These are phyloP conservation scores for Aureobasidium vineae DNA, from an alignment of 2,329 filamentous ascomycete genomes.

Conservation along the genomic window DNA sequence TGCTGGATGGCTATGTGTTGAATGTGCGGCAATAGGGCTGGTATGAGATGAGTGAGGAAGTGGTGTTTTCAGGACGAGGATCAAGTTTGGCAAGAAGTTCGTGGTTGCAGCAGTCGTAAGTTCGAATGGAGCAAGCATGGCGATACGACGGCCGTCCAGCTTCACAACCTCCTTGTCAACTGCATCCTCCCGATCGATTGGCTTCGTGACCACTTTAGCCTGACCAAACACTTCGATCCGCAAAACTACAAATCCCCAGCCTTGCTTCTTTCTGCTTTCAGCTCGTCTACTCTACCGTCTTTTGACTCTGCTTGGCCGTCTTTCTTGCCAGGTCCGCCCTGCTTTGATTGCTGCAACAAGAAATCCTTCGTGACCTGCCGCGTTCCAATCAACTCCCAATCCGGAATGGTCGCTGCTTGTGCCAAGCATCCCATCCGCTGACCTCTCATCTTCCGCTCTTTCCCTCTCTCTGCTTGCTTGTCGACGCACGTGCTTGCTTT, in stretches of 20 bases:
- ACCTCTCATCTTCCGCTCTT: not conserved
- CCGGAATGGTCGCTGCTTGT: not conserved
- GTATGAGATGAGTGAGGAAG: not conserved
- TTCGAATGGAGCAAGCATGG: not conserved
- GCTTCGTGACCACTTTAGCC: conserved; percentile 4
- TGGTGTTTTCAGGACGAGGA: not conserved
- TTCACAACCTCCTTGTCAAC: conserved; percentile 20
- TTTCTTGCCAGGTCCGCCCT: conserved; percentile 1
- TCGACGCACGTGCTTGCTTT: not conserved
- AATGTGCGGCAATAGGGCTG: not conserved
- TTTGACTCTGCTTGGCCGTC: not conserved
- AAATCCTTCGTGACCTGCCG: conserved; percentile 7
- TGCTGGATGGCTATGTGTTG: not conserved
- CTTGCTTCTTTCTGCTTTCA: not conserved
- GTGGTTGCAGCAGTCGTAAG: not conserved
- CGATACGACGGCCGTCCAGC: conserved; percentile 13
- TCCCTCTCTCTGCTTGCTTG: not conserved
- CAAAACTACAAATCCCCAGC: not conserved
- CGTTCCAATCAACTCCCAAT: conserved; percentile 17
- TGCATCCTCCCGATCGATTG: conserved; percentile 21
- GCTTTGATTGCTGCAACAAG: conserved; percentile 10
- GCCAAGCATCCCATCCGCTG: conserved; percentile 7
- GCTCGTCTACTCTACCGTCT: not conserved
- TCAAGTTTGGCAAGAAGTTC: not conserved
- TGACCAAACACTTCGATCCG: not conserved